A percentile compares a stretch with the other conserved stretches of the same genome.
These are phyloP conservation scores for Rubia balearica DNA, from an alignment of 305 asterid species.

Conservation along the genomic window DNA sequence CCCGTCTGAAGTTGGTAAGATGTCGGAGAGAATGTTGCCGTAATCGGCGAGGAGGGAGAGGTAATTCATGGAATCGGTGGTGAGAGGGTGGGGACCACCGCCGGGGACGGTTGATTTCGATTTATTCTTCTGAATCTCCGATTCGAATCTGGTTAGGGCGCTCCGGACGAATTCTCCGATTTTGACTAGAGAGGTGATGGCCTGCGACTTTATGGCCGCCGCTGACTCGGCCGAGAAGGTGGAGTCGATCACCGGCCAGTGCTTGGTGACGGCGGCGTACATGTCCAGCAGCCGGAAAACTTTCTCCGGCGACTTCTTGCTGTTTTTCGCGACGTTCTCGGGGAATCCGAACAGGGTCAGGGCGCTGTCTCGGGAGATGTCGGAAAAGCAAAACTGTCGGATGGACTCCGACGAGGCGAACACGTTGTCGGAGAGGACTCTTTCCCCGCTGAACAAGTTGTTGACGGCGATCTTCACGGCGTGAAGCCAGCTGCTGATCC, in stretches of 20 bases:
- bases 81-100: slow-evolving; percentile 55
- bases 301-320: slow-evolving; percentile 50
- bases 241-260: slow-evolving; percentile 66
- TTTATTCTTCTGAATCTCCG: slow-evolving; percentile 42
- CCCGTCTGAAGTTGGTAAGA: slow-evolving; percentile 43
- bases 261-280: slow-evolving; percentile 54
- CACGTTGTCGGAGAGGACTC: slow-evolving; percentile 68
- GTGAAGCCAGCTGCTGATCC: slow-evolving; percentile 53
- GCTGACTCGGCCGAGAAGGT: slow-evolving; percentile 53
- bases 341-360: slow-evolving; percentile 57
- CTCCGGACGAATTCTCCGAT: slow-evolving; percentile 43
- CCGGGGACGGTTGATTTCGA: slow-evolving; percentile 52
- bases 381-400: slow-evolving; percentile 55
- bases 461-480: slow-evolving; percentile 46
- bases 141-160: slow-evolving; percentile 47
- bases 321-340: slow-evolving; percentile 43
- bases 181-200: slow-evolving; percentile 42
- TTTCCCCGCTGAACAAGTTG: slow-evolving; percentile 70
- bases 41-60: slow-evolving; percentile 60
- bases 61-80: slow-evolving; percentile 51
- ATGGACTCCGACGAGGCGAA: slow-evolving; percentile 52
- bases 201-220: slow-evolving; percentile 37
- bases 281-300: slow-evolving; percentile 62
- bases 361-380: slow-evolving; percentile 59
- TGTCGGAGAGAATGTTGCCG: slow-evolving; percentile 45